These are phyloP conservation scores for Pythium vanterpoolii DNA, from an alignment of 352 stramenopile species.

Conservation along the genomic window DNA sequence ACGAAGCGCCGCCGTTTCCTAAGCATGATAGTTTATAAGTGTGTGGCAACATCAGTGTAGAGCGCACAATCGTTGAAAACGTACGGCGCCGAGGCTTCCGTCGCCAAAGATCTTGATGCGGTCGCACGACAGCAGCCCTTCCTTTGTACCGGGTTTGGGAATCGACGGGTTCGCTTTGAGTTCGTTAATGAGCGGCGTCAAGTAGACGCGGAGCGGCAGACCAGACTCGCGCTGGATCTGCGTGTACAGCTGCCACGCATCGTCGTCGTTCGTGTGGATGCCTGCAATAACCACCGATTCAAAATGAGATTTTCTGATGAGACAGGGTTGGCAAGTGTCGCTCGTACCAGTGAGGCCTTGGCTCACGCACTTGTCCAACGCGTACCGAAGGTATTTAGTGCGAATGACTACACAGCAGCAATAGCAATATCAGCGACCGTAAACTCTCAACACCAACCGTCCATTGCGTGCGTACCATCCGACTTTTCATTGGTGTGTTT, in stretches of 20 bases:
- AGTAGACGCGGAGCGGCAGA: constrained; percentile 73
- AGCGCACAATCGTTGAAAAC: background rate
- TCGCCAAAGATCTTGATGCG: constrained; percentile 90
- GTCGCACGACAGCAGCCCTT: constrained; percentile 71
- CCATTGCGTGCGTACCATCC: constrained; percentile 30
- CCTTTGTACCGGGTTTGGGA: constrained; percentile 33
- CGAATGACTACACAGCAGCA: constrained; percentile 39
- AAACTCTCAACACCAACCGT: background rate
- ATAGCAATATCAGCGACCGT: background rate
- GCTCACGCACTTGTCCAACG: constrained; percentile 62
- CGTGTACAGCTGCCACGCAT: constrained; percentile 76
- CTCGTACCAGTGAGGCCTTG: constrained; percentile 64
- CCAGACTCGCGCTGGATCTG: constrained; percentile 55
- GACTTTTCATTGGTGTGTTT: constrained; percentile 71
- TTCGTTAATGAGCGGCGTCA: constrained; percentile 72
- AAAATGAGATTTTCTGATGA: too few species aligned
- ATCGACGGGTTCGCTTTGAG: constrained; percentile 38
- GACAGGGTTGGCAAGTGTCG: too few species aligned
- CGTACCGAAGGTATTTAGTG: constrained; percentile 52
- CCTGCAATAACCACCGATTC: constrained; percentile 20
- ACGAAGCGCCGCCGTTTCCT: constrained; percentile 84
- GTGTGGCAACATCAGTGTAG: background rate
- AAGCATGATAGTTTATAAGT: background rate
- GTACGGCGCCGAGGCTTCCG: constrained; percentile 80
- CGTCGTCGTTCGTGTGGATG: constrained; percentile 85